Conservation (phyloP, 1,139 yeast genomes). For the Torulaspora globosa region DNA sequence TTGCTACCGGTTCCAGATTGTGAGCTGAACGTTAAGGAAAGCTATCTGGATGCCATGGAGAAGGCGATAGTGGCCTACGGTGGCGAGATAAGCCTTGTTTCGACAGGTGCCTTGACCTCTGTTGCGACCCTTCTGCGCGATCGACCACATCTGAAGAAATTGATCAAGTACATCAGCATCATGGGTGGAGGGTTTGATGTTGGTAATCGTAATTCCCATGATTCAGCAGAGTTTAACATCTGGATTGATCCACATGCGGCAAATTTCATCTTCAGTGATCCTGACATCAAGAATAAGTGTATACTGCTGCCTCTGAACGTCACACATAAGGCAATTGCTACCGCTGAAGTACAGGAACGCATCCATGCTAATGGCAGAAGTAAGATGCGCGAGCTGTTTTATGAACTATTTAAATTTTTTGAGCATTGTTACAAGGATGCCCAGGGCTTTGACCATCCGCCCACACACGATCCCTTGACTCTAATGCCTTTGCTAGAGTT, state of each 20-base stretch:
- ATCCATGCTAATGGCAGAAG: slow-evolving; percentile 38
- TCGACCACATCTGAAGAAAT: slow-evolving; percentile 49
- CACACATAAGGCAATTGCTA: slow-evolving; percentile 67
- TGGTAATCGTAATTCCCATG: slow-evolving; percentile 45
- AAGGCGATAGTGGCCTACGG: slow-evolving; percentile 44
- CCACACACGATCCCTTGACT: slow-evolving; percentile 80
- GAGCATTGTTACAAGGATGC: slow-evolving; percentile 44
- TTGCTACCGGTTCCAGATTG: slow-evolving; percentile 50
- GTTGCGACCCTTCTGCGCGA: slow-evolving; percentile 49
- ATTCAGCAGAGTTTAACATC: slow-evolving; percentile 73
- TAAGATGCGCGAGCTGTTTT: slow-evolving; percentile 49
- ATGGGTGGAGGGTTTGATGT: slow-evolving; percentile 70
- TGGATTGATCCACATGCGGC: slow-evolving; percentile 78
- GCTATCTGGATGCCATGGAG: slow-evolving; percentile 54
- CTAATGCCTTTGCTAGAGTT: slow-evolving; percentile 54
- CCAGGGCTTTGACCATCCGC: slow-evolving; percentile 53
- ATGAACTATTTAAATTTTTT: slow-evolving; percentile 56
- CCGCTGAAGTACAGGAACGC: slow-evolving; percentile 41
- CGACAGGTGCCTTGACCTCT: slow-evolving; percentile 75
- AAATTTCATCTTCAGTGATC: slow-evolving; percentile 47
- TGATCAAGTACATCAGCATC: slow-evolving; percentile 51
- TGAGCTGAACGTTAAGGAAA: slow-evolving; percentile 33
- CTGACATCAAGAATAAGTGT: slow-evolving; percentile 45
- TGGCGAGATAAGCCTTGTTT: slow-evolving; percentile 53
- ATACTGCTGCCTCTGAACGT: slow-evolving; percentile 63